Evolutionary conservation across 2,329 filamentous ascomycete species (phyloP), one percentile per base, ranked within the genome.

Genomic region (Pseudocercospora fuligena): DNA sequence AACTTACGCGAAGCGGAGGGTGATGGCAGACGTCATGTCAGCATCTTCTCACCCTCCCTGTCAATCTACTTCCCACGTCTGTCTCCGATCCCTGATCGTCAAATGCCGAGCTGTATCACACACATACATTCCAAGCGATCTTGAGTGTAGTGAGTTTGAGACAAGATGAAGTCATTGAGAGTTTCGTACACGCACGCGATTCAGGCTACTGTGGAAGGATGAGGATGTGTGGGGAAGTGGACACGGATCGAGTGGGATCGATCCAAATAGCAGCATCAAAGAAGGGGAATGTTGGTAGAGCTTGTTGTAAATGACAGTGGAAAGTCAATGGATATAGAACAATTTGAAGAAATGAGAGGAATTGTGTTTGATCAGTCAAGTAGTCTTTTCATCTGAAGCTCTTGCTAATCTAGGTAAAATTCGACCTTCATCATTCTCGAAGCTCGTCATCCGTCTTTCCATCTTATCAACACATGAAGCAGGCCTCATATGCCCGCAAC

Each of bases 401-500:
- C 47, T 54, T 25, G 51, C 51, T 54, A 54, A 60, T 60, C 33
- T 60, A 60, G 14, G 40, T 4, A 27, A 53, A 19, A 14, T 56
- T 56, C 11, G 51, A 3, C 19, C 14, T 19, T 8, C 21, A 51
- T 19, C 2, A 16, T 53, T 21, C 19, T 53, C 14, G 23, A 56
- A 19, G 27, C 23, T n/a, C 25, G 31, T 27, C 23, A 56, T 31
- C 27, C 5, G 16, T 31, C 47, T 5, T 23, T 16, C 23, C 49
- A 53, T 53, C 51, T n/a, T 56, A 31, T 56, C 51, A 56, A 56
- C 51, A 51, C 21, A 16, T 36, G 33, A 49, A 29, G 16, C 59
- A 33, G 59, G 47, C 59, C n/a, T n/a, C 11, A 27, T n/a, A 61
- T 53, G 47, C 47, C 43, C 31, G 43, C 59, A 56, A 54, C 47